Percentiles rank a stretch among this genome's conserved stretches.
Evolutionary conservation across 2,329 filamentous ascomycete genomes (phyloP).

Genomic region (Venturia nashicola): DNA sequence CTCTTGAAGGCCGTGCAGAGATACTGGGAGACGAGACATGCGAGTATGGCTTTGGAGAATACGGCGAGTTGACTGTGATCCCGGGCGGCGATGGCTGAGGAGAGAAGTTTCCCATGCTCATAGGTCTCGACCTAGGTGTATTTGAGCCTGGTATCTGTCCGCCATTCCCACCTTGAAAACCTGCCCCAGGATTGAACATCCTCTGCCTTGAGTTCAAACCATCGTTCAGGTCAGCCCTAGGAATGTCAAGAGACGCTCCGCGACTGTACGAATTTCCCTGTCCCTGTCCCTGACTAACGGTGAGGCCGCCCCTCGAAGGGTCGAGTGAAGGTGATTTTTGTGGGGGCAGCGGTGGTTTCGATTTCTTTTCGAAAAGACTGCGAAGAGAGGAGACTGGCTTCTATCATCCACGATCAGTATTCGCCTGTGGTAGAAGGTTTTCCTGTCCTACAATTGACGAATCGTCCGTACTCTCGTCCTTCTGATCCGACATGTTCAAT

Average conservation of each 20-base stretch:
- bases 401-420: conserved; percentile 28
- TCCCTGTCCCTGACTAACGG: not conserved
- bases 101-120: conserved; percentile 36
- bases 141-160: conserved; percentile 21
- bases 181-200: conserved; percentile 25
- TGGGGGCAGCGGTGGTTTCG: conserved; percentile 6
- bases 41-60: conserved; percentile 41
- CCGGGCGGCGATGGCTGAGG: conserved; percentile 46
- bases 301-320: conserved; percentile 18
- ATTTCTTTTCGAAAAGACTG: conserved; percentile 55
- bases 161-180: conserved; percentile 21
- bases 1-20: conserved; percentile 11
- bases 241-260: conserved; percentile 29
- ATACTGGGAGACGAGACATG: not conserved
- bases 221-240: conserved; percentile 18
- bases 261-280: conserved; percentile 4
- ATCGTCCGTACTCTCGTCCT: conserved; percentile 55
- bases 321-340: not conserved
- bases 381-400: conserved; percentile 72
- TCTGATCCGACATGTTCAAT: conserved; percentile 21
- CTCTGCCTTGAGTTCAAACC: conserved; percentile 14
- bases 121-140: conserved; percentile 28
- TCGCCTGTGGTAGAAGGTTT: conserved; percentile 4
- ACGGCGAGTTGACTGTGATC: conserved; percentile 57
- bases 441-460: conserved; percentile 55